Evolutionary conservation across 2,329 filamentous ascomycete species (phyloP), one percentile per base, ranked within the genome.

Genomic region (Fusarium palustre): DNA sequence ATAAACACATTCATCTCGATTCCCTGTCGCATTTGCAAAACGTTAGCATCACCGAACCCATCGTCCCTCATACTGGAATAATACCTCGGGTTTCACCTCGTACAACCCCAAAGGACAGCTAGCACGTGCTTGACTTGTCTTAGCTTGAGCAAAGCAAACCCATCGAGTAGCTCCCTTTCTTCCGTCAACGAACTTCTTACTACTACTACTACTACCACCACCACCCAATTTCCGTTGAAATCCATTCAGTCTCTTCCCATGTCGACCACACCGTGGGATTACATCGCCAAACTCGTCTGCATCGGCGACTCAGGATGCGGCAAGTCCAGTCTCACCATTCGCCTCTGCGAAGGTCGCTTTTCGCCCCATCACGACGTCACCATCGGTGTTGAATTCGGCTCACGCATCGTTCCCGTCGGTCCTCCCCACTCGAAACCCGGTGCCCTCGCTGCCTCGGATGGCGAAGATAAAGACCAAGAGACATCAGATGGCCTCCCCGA

Each of bases 211-310:
- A 43, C 45, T 53, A 48, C 41, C 50, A 50, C 38, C 33, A 38
- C 28, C 28, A 38, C 28, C 28, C 39, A 60, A 52, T 47, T 30
- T 47, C 22, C 36, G 34, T 59, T 62, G 52, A 52, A 41, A 47
- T 55, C 42, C 20, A 43, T 47, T 38, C 54, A 53, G 49, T 49
- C 54, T 46, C 59, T 42, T 58, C 68, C 74, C 78, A 89, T 89
- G 87, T 86, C 86, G 77, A 79, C 83, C 69, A 87, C 90, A 76
- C 91, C 93, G 81, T 98, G 95, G 95, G 94, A 98, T 84, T 98
- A 97, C 85, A 99, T 98, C 79, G 94, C 95, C 80, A 99, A 99
- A 83, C 92, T 99, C 75, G 95, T 98, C 78, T 97, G 93, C 83
- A 94, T 99, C 76, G 96, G 96, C 80, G 96, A 98, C 84, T 96